Evolutionary conservation across 2,329 filamentous ascomycete species (phyloP).

Genomic region (Cladosporium colombiae): DNA sequence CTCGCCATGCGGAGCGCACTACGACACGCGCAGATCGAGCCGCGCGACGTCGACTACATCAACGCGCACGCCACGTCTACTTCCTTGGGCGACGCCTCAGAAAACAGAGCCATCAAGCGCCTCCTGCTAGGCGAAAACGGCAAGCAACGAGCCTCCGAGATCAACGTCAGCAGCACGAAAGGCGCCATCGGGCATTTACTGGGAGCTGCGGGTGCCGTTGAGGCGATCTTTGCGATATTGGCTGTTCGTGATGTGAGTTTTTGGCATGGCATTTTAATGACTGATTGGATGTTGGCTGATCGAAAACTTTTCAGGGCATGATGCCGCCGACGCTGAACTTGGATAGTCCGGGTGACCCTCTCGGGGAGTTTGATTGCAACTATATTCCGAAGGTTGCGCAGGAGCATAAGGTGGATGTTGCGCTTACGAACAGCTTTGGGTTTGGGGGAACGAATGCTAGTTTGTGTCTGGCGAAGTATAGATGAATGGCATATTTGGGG

Average conservation of each 20-base stretch:
- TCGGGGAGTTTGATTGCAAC: constrained; percentile 74
- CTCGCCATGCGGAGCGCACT: constrained; percentile 84
- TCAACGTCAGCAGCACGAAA: constrained; percentile 92
- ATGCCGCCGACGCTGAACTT: constrained; percentile 89
- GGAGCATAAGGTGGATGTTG: constrained; percentile 68
- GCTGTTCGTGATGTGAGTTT: constrained; percentile 72
- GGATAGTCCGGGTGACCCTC: constrained; percentile 58
- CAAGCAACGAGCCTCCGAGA: constrained; percentile 57
- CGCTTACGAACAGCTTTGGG: constrained; percentile 92
- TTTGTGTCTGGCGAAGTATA: constrained; percentile 67
- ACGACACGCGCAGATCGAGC: constrained; percentile 67
- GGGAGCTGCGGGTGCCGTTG: constrained; percentile 86
- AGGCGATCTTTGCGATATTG: constrained; percentile 82
- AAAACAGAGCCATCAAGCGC: constrained; percentile 77
- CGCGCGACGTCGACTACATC: constrained; percentile 78
- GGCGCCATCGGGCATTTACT: constrained; percentile 89
- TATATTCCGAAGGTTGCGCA: constrained; percentile 76
- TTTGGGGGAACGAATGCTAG: constrained; percentile 96
- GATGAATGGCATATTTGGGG: too few relatives aligned
- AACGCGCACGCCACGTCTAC: constrained; percentile 96
- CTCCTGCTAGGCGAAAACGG: constrained; percentile 76
- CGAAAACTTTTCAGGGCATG: constrained; percentile 56
- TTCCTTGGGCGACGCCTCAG: constrained; percentile 78
- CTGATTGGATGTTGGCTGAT: not conserved
- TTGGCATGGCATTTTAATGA: too few relatives aligned